Evolutionary conservation across 331 rosid species (phyloP), one percentile per base, ranked within the genome.

Genomic region (Quercus lobata): DNA sequence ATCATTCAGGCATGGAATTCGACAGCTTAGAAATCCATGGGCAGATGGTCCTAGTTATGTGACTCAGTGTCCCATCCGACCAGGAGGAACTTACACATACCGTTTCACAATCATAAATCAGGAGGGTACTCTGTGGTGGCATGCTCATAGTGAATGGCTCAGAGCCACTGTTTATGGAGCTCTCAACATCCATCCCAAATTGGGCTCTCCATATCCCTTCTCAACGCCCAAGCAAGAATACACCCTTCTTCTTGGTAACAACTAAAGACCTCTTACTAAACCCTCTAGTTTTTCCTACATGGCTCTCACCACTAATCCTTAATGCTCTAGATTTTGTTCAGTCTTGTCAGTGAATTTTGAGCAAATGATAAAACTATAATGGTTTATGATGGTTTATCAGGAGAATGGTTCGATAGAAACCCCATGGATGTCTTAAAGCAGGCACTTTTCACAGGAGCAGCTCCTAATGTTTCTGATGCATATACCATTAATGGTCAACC

Each of bases 101-200:
- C 89, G 98, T 3, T 90, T 91, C 83, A 90, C 92, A 14, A 94
- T 94, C 76, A 79, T 74, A 77, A 82, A 90, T 73, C 98, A 91
- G 62, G 97, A 92, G 75, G 98, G 98, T 9, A 94, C 98, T 2
- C 79, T 94, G 29, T 94, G 97, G 97, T 94, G 98, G 98, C 98
- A 94, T 82, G 98, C 97, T 80, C 98, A 94, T 80, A 88, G 90
- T 66, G 70, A 87, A 55, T 94, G 92, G 87, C 88, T 94, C 27
- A 86, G 97, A 89, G 99, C 96, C 49, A 95, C 98, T 16, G 99
- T 93, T 34, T 93, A 95, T 81, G 98, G 99, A 77, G 90, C 94
- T 74, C 83, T 95, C 76, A 91, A 91, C 52, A 86, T 95, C 69
- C 86, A 87, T 76, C 99, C 99, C 5, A 90, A 6, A 82, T 41